Evolutionary conservation across 2,329 filamentous ascomycete genomes (phyloP), one percentile per base, ranked within the genome.

Genomic region (Diaporthe destruens): DNA sequence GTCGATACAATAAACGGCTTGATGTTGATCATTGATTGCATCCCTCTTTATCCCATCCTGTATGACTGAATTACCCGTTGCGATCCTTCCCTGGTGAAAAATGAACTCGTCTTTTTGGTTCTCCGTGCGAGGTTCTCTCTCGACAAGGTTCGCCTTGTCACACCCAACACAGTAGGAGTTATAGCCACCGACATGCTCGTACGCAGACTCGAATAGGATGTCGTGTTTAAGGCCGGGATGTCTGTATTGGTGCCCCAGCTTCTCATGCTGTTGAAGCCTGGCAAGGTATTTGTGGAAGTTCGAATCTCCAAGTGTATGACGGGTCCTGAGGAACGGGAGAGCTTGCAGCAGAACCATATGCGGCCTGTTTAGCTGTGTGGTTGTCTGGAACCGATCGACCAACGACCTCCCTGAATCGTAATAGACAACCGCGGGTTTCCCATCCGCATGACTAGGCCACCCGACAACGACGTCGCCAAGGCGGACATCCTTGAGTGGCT

Each of bases 11-110:
- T 79, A 65, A 0, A 77, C 68, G 3, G 42, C 66, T 0, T 73
- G 74, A 0, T 74, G 67, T 1, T 76, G 59, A 0, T 51, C 25
- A 0, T 77, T 76, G 7, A 83, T 69, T 0, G 72, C 16, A 44
- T 85, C 82, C 6, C 84, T 75, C 0, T 73, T 71, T 0, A 20
- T 1, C 0, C 77, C 80, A n/a, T 81, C 75, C 53, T 81, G 83
- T 69, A 86, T 81, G 0, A 85, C 79, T 2, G 77, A 75, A 47
- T 84, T 81, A 0, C 78, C 80, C 0, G 81, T 83, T 0, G 79
- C 80, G n/a, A 81, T 76, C 0, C 75, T 32, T 1, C 78, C 76
- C 20, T 75, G 77, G 36, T 79, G 76, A 11, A 77, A 69, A 25
- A 51, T 36, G 11, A 53, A 65, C 3, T 23, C 6, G 6, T 36